Evolutionary conservation across 1,139 yeast genomes (phyloP).

Genomic region (Scheffersomyces titani): DNA sequence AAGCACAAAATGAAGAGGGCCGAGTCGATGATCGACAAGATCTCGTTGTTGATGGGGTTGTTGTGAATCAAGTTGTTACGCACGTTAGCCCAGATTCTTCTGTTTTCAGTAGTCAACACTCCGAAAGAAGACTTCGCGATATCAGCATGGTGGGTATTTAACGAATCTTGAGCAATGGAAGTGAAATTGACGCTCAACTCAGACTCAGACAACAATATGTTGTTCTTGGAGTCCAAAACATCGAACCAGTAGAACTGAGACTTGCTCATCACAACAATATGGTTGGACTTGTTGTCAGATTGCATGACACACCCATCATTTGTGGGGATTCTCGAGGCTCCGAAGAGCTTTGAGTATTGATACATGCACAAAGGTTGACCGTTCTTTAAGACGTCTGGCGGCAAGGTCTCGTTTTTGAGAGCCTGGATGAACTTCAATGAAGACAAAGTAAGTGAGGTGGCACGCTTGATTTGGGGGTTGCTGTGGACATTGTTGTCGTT

Average conservation of each 20-base stretch:
- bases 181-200: slow-evolving; percentile 76
- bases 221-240: slow-evolving; percentile 72
- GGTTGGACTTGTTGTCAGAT: slow-evolving; percentile 72
- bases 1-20: slow-evolving; percentile 81
- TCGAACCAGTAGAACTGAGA: slow-evolving; percentile 95
- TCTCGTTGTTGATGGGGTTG: slow-evolving; percentile 61
- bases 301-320: slow-evolving; percentile 81
- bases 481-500: slow-evolving; percentile 51
- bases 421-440: slow-evolving; percentile 80
- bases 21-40: slow-evolving; percentile 71
- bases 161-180: slow-evolving; percentile 73
- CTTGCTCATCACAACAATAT: slow-evolving; percentile 79
- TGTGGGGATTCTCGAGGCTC: slow-evolving; percentile 84
- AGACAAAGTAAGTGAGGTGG: slow-evolving; percentile 78
- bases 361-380: slow-evolving; percentile 82
- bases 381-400: slow-evolving; percentile 69
- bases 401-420: slow-evolving; percentile 69
- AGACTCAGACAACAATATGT: slow-evolving; percentile 68
- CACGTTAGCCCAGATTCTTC: slow-evolving; percentile 81
- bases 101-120: slow-evolving; percentile 83
- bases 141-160: slow-evolving; percentile 58
- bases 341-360: slow-evolving; percentile 83
- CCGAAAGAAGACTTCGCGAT: slow-evolving; percentile 85
- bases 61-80: slow-evolving; percentile 51
- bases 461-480: slow-evolving; percentile 72